These are phyloP conservation scores for Daucus carota DNA, from an alignment of 129 eudicot genomes.

Conservation along the genomic window DH1_v3.0 NC_030384.2:27154001-27154500, in stretches of 20 bases:
- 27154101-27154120: background rate
- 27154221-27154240: background rate
- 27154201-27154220: background rate
- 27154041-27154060: background rate
- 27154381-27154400: background rate
- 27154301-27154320: background rate
- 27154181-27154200: background rate
- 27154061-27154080: background rate
- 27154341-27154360: background rate
- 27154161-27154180: background rate
- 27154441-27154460: background rate
- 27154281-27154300: background rate
- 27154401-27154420: background rate
- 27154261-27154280: background rate
- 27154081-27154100: background rate
- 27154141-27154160: too few relatives aligned
- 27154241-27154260: background rate
- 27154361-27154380: background rate
- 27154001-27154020: background rate
- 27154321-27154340: background rate
- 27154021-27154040: background rate
- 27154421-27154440: background rate
- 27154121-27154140: background rate
- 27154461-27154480: background rate
- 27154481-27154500: slow-evolving; percentile 86